These are phyloP conservation scores for Straminergon stramineum DNA, from an alignment of 225 moss, liverwort and hornwort genomes.

Conservation along the genomic window DNA sequence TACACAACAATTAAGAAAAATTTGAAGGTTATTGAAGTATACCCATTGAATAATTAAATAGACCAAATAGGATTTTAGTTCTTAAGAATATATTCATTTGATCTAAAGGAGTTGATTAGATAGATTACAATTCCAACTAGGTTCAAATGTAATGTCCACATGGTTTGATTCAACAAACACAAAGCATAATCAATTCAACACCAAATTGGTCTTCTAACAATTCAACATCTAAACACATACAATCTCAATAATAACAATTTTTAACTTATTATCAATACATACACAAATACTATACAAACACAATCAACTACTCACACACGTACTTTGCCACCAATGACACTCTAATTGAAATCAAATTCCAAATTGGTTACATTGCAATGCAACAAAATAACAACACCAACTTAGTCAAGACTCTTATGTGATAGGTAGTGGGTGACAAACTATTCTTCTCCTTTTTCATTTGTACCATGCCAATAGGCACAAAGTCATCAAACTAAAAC, in stretches of 20 bases:
- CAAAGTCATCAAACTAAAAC: neutral
- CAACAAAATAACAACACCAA: neutral
- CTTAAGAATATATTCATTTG: too few relatives aligned
- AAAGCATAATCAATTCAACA: neutral
- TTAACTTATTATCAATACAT: neutral
- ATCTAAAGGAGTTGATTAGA: too few relatives aligned
- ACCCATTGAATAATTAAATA: neutral
- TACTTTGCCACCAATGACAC: too few relatives aligned
- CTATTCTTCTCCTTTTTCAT: rapidly evolving
- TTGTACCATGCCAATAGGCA: neutral
- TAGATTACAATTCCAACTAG: too few relatives aligned
- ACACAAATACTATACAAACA: neutral
- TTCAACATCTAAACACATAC: neutral
- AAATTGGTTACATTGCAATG: neutral
- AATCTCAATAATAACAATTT: neutral
- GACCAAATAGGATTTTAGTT: neutral
- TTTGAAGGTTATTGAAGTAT: neutral
- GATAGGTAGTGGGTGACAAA: neutral
- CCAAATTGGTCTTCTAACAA: neutral
- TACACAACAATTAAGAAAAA: too few relatives aligned
- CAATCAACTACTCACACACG: neutral
- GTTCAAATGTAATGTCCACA: too few relatives aligned
- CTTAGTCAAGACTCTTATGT: rapidly evolving
- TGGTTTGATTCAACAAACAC: too few relatives aligned
- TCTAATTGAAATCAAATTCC: neutral